Percentiles rank a stretch among this genome's conserved stretches.
phyloP scores from a whole-genome alignment of 345 rosid species.

The Cardamine resedifolia region DNA sequence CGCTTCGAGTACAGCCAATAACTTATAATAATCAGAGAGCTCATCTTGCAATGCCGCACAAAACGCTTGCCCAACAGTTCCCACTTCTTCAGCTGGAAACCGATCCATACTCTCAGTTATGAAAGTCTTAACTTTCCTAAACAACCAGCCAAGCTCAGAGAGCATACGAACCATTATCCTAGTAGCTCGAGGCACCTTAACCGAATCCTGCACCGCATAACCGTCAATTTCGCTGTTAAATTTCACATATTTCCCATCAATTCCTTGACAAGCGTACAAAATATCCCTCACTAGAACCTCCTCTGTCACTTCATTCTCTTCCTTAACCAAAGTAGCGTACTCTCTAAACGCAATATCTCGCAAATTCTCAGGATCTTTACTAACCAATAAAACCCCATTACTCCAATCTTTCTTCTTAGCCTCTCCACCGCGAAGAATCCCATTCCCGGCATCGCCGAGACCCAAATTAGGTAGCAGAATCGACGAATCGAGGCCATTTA shows the following conservation, averaged over 20 bases:
- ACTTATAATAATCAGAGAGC: conserved; percentile 79
- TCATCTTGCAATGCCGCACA: conserved; percentile 95
- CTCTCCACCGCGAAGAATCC: conserved; percentile 41
- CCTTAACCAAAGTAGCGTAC: conserved; percentile 62
- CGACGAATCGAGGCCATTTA: conserved; percentile 45
- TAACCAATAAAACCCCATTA: conserved; percentile 75
- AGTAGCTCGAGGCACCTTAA: conserved; percentile 72
- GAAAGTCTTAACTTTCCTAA: conserved; percentile 79
- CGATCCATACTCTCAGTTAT: conserved; percentile 76
- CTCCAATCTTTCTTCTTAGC: conserved; percentile 48
- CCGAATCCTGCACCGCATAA: conserved; percentile 53
- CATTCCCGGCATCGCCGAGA: conserved; percentile 36
- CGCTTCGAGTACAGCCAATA: conserved; percentile 84
- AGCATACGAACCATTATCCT: conserved; percentile 74
- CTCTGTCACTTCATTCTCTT: conserved; percentile 89
- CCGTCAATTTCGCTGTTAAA: conserved; percentile 67
- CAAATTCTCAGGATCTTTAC: conserved; percentile 75
- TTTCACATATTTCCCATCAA: conserved; percentile 86
- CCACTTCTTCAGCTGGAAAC: conserved; percentile 80
- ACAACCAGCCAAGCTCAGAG: conserved; percentile 95
- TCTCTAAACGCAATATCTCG: conserved; percentile 78
- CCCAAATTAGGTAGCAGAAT: conserved; percentile 61
- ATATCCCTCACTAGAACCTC: conserved; percentile 90
- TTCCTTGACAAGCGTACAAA: conserved; percentile 87
- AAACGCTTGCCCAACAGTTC: conserved; percentile 94